Conservation (phyloP, 2,329 filamentous ascomycete species). For the Ilyonectria destructans region DNA sequence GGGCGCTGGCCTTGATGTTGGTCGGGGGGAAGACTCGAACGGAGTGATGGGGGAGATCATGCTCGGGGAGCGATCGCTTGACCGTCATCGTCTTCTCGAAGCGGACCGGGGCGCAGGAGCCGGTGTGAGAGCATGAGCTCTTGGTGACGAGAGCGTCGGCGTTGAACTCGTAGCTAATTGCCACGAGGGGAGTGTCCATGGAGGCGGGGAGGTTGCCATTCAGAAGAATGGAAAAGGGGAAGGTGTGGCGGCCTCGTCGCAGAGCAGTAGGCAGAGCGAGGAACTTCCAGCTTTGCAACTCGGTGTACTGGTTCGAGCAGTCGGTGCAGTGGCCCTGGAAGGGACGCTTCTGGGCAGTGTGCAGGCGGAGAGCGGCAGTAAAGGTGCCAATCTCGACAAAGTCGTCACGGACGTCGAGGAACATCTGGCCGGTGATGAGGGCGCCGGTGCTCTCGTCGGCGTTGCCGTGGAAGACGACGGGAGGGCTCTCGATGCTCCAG, state of each 20-base stretch:
- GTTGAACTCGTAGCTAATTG: constrained; percentile 84
- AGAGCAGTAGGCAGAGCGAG: constrained; percentile 71
- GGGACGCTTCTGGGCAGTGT: constrained; percentile 85
- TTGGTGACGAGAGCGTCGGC: constrained; percentile 76
- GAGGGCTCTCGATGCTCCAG: constrained; percentile 86
- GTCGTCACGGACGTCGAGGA: constrained; percentile 80
- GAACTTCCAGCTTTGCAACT: constrained; percentile 87
- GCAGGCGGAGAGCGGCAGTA: constrained; percentile 79
- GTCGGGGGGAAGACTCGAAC: constrained; percentile 97
- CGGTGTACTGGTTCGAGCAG: constrained; percentile 80
- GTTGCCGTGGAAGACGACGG: constrained; percentile 86
- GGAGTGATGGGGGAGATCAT: constrained; percentile 87
- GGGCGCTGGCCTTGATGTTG: constrained; percentile 89
- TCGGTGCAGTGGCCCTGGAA: constrained; percentile 84
- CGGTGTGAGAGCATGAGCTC: constrained; percentile 61
- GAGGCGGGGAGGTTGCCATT: constrained; percentile 89
- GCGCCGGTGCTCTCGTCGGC: constrained; percentile 85
- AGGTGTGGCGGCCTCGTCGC: constrained; percentile 76
- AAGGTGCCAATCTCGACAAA: constrained; percentile 80
- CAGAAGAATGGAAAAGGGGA: constrained; percentile 91
- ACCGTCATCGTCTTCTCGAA: constrained; percentile 80
- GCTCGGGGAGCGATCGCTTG: constrained; percentile 82
- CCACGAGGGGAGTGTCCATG: constrained; percentile 81
- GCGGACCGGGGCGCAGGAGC: constrained; percentile 67
- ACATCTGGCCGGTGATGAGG: constrained; percentile 87